These are phyloP conservation scores for Penicillium sp. DNA, from an alignment of 2,329 filamentous ascomycete species.

Conservation along the genomic window DNA sequence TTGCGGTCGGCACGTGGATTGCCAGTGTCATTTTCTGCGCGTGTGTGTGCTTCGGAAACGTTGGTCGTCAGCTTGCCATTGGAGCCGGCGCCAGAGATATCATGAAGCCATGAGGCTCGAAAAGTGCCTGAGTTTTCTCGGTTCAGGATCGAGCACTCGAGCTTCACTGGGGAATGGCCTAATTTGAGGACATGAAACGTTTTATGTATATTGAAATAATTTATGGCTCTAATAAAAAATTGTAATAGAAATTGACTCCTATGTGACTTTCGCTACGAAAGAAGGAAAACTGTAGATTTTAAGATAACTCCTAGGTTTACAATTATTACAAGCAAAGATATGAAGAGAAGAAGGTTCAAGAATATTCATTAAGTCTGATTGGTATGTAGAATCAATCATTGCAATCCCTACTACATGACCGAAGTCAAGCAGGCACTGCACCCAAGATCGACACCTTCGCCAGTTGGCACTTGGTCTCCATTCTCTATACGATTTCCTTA, in stretches of 20 bases:
- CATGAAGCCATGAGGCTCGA: constrained; percentile 18
- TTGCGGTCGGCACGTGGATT: constrained; percentile 76
- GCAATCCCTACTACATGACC: constrained; percentile 53
- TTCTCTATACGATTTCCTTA: constrained; percentile 58
- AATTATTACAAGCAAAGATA: not conserved
- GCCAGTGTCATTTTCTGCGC: constrained; percentile 92
- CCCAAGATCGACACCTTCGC: constrained; percentile 54
- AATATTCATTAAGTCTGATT: constrained; percentile 1
- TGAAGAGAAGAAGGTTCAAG: not conserved
- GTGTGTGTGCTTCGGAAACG: constrained; percentile 92
- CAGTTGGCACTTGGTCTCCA: constrained; percentile 48
- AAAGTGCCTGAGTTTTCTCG: not conserved
- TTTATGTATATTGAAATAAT: constrained; percentile 8
- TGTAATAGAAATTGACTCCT: constrained; percentile 2
- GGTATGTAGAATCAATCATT: constrained; percentile 58
- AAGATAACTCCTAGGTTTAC: not conserved
- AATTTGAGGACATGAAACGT: not conserved
- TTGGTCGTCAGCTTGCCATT: constrained; percentile 75
- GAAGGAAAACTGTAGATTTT: not conserved
- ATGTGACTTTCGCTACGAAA: not conserved
- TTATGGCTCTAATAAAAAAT: constrained; percentile 4
- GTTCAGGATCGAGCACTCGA: not conserved
- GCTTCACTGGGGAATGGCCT: not conserved
- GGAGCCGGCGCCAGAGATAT: constrained; percentile 29
- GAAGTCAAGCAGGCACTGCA: constrained; percentile 53